A percentile compares a stretch with the other conserved stretches of the same genome.
Evolutionary conservation across 2,329 filamentous ascomycete species (phyloP).

Genomic region (Alternaria sp.): DNA sequence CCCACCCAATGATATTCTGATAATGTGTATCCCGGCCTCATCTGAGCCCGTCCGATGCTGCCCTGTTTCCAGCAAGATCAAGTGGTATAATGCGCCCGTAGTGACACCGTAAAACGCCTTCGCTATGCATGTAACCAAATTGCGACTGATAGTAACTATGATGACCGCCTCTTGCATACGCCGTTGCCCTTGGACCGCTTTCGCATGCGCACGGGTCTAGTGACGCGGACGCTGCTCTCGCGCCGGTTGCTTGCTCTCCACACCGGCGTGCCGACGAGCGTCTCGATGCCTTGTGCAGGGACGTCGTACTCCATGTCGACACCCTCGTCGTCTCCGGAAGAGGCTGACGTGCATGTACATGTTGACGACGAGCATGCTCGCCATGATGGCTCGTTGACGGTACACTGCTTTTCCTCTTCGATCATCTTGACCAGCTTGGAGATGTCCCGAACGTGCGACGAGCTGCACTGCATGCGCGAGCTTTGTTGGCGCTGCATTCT

Average conservation of each 20-base stretch:
- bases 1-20: conserved; percentile 5
- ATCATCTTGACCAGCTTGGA: conserved; percentile 55
- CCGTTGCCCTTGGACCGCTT: conserved; percentile 34
- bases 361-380: conserved; percentile 22
- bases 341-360: conserved; percentile 12
- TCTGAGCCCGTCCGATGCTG: background rate
- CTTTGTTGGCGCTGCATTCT: conserved; percentile 54
- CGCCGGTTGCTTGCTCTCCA: conserved; percentile 40
- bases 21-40: conserved; percentile 5
- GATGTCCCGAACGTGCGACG: conserved; percentile 53
- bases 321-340: conserved; percentile 44
- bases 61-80: conserved; percentile 19
- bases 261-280: conserved; percentile 31
- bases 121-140: conserved; percentile 40
- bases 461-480: conserved; percentile 53
- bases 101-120: conserved; percentile 39
- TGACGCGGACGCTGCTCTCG: conserved; percentile 38
- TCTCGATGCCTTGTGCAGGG: conserved; percentile 24
- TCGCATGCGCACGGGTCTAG: conserved; percentile 46
- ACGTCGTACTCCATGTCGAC: conserved; percentile 45
- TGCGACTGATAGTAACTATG: conserved; percentile 16
- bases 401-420: conserved; percentile 56
- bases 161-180: conserved; percentile 33
- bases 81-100: conserved; percentile 41
- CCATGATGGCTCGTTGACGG: conserved; percentile 33